Percentiles rank a stretch among this genome's conserved stretches.
These are phyloP conservation scores for Baeospora myosura DNA, from an alignment of 1,284 basidiomycete species.

Conservation along the genomic window DNA sequence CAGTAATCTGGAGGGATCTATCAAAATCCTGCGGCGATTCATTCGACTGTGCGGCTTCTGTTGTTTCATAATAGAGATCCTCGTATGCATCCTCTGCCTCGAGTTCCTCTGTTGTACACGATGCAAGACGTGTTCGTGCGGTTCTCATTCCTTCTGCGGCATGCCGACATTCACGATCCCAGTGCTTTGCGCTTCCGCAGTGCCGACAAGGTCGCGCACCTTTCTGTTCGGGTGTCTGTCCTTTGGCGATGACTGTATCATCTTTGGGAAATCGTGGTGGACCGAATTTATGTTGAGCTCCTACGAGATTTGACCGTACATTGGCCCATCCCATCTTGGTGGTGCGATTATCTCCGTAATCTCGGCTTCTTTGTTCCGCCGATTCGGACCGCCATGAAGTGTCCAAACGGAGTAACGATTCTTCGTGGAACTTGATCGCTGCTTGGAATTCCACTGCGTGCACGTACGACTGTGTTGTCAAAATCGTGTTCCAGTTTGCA, in stretches of 20 bases:
- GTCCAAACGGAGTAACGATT: slow-evolving; percentile 9
- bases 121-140: slow-evolving; percentile 2
- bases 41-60: background rate
- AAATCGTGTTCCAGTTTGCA: slow-evolving; percentile 15
- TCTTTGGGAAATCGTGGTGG: slow-evolving; percentile 12
- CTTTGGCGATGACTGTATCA: slow-evolving; percentile 13
- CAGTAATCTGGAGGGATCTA: background rate
- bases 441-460: slow-evolving; percentile 14
- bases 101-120: background rate
- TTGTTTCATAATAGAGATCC: slow-evolving; percentile 9
- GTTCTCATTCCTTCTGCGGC: slow-evolving; percentile 6
- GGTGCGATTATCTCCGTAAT: slow-evolving; percentile 1
- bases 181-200: slow-evolving; percentile 19
- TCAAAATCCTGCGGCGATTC: background rate
- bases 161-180: slow-evolving; percentile 18
- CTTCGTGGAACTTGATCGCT: slow-evolving; percentile 16
- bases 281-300: slow-evolving; percentile 1
- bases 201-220: slow-evolving; percentile 18
- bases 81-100: slow-evolving; percentile 9
- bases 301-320: slow-evolving; percentile 3
- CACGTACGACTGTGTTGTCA: slow-evolving; percentile 14
- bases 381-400: background rate
- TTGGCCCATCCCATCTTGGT: background rate
- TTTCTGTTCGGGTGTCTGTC: no score
- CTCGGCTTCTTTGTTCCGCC: background rate